Evolutionary conservation across 2,329 filamentous ascomycete genomes (phyloP).

Genomic region (Zymoseptoria crescenta): DNA sequence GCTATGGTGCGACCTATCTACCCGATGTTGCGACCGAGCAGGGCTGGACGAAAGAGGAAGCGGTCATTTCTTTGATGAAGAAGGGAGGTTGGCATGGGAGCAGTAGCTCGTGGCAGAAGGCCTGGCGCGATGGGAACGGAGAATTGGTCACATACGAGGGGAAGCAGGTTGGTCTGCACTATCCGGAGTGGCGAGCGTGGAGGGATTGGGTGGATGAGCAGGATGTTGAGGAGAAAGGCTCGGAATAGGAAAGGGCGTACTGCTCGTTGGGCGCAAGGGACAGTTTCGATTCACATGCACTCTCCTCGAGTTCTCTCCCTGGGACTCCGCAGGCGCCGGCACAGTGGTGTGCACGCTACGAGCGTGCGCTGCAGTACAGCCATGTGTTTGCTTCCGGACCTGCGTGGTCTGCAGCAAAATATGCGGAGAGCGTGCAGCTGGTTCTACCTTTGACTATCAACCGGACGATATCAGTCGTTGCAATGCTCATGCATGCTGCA

Average conservation of each 20-base stretch:
- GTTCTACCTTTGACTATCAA: too few species aligned
- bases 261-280: neutral
- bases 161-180: conserved; percentile 63
- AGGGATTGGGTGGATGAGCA: conserved; percentile 56
- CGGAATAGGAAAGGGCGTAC: neutral
- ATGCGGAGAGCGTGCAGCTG: too few species aligned
- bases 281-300: neutral
- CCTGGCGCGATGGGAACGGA: conserved; percentile 68
- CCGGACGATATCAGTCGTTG: too few species aligned
- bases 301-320: too few species aligned
- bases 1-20: conserved; percentile 81
- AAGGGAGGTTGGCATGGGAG: conserved; percentile 85
- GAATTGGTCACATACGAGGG: conserved; percentile 81
- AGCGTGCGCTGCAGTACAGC: too few species aligned
- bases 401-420: too few species aligned
- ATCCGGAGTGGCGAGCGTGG: conserved; percentile 72
- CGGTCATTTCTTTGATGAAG: conserved; percentile 78
- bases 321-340: too few species aligned
- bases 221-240: conserved; percentile 1
- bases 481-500: too few species aligned
- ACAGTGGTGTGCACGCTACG: too few species aligned
- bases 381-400: too few species aligned
- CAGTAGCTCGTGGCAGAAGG: conserved; percentile 33
- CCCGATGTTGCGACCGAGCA: conserved; percentile 89
- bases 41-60: conserved; percentile 91